A percentile compares a stretch with the other conserved stretches of the same genome.
phyloP scores from a whole-genome alignment of 2,329 filamentous ascomycete species.

The Epichloe sibirici region DNA sequence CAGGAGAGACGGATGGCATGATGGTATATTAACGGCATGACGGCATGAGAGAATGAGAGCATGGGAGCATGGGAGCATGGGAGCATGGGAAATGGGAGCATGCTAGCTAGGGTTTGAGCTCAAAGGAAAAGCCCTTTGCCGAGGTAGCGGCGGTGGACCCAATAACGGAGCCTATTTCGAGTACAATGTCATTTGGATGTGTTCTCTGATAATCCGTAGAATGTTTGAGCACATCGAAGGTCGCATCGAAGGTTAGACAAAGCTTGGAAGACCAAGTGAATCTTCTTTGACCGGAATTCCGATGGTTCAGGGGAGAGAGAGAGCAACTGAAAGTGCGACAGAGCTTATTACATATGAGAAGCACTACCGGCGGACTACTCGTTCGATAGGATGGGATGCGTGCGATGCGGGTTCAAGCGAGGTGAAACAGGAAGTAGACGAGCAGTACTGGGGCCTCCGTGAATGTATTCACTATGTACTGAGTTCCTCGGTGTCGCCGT shows the following conservation, averaged over 20 bases:
- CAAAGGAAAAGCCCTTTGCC: not conserved
- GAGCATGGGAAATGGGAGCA: not conserved
- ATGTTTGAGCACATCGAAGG: not conserved
- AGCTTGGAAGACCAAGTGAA: not conserved
- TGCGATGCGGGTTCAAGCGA: not conserved
- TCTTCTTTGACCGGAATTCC: not conserved
- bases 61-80: not conserved
- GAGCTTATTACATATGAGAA: not conserved
- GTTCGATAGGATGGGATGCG: not conserved
- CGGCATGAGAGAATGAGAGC: too few relatives aligned
- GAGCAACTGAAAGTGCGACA: not conserved
- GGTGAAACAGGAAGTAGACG: not conserved
- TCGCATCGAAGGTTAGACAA: not conserved
- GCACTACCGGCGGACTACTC: not conserved
- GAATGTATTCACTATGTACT: too few relatives aligned
- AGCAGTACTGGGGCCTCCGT: not conserved
- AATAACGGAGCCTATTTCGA: not conserved
- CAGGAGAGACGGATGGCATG: too few relatives aligned
- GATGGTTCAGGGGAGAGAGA: not conserved
- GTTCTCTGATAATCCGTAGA: not conserved
- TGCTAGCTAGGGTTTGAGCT: not conserved
- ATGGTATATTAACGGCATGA: not conserved
- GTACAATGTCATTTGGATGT: not conserved
- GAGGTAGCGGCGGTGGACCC: not conserved
- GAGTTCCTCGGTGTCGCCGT: slow-evolving; percentile 2